These are phyloP conservation scores for Leccinum ponderosum DNA, from an alignment of 1,284 basidiomycete species.

Conservation along the genomic window DNA sequence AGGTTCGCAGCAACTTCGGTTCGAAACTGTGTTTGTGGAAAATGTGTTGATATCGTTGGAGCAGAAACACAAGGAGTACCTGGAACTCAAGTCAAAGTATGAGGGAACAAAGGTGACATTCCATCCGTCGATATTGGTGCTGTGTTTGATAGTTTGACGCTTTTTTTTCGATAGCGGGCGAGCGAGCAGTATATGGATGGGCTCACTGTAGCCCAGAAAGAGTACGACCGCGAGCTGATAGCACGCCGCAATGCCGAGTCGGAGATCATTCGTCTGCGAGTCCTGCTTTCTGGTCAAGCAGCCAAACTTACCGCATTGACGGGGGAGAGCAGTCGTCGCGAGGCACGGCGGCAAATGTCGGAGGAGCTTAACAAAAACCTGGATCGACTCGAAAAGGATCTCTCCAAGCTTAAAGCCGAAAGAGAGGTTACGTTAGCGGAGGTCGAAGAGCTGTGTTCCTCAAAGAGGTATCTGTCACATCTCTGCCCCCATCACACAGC, in stretches of 20 bases:
- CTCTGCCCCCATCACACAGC: slow-evolving; percentile 11
- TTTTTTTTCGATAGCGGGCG: slow-evolving; percentile 54
- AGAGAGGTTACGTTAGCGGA: slow-evolving; percentile 92
- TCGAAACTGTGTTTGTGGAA: slow-evolving; percentile 78
- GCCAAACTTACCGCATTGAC: slow-evolving; percentile 82
- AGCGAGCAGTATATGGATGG: slow-evolving; percentile 94
- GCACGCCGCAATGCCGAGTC: slow-evolving; percentile 88
- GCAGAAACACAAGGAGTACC: slow-evolving; percentile 61
- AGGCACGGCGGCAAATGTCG: slow-evolving; percentile 76
- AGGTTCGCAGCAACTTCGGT: slow-evolving; percentile 62
- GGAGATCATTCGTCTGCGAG: slow-evolving; percentile 83
- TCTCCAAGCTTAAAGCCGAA: slow-evolving; percentile 87
- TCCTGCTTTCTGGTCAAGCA: slow-evolving; percentile 88
- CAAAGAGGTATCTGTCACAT: slow-evolving; percentile 54
- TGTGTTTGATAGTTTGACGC: background rate
- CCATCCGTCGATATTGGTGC: background rate
- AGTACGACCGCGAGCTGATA: slow-evolving; percentile 90
- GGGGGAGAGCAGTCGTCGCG: slow-evolving; percentile 75
- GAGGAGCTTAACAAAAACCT: slow-evolving; percentile 80
- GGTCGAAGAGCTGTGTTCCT: slow-evolving; percentile 83
- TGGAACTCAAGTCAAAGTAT: slow-evolving; percentile 73
- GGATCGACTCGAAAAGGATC: slow-evolving; percentile 78
- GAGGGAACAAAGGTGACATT: slow-evolving; percentile 79
- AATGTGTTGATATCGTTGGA: slow-evolving; percentile 72
- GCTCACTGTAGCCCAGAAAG: slow-evolving; percentile 87